Conservation (phyloP, 768 basidiomycete genomes). For the Paxillus involutus region DNA sequence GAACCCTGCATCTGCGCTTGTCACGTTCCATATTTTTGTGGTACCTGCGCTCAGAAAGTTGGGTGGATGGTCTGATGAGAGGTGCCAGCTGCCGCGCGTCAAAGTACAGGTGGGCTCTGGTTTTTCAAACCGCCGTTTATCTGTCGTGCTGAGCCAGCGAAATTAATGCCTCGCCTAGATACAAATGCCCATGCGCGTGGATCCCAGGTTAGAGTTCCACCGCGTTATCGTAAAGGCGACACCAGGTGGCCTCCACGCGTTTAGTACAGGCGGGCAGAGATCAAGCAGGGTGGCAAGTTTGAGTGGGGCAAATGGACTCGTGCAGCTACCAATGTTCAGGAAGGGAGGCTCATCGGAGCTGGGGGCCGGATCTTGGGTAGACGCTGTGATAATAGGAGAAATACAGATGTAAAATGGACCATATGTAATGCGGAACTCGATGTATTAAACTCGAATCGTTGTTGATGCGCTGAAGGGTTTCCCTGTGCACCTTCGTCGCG, state of each 20-base stretch:
- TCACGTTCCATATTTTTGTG: conserved; percentile 84
- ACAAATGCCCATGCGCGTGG: conserved; percentile 61
- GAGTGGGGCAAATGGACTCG: conserved; percentile 77
- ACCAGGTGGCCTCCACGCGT: conserved; percentile 54
- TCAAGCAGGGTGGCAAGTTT: conserved; percentile 82
- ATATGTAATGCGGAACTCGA: not conserved
- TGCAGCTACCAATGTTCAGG: conserved; percentile 56
- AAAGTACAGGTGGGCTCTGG: conserved; percentile 54
- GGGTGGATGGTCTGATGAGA: conserved; percentile 60
- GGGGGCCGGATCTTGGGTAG: conserved; percentile 52
- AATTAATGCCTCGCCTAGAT: conserved; percentile 37
- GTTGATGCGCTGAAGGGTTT: not conserved
- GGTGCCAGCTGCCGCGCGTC: conserved; percentile 60
- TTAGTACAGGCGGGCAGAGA: conserved; percentile 84
- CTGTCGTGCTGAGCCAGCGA: not conserved
- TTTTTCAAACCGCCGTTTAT: not conserved
- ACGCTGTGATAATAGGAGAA: conserved; percentile 72
- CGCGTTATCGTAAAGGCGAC: conserved; percentile 60
- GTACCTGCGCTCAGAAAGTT: conserved; percentile 73
- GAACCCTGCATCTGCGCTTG: conserved; percentile 86
- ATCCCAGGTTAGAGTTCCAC: conserved; percentile 81
- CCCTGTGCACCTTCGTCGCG: not conserved
- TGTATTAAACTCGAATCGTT: not conserved
- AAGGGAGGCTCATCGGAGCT: conserved; percentile 37
- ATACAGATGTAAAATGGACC: conserved; percentile 33